Conservation (phyloP, 495 filamentous ascomycete species). For the Podospora didyma region DNA sequence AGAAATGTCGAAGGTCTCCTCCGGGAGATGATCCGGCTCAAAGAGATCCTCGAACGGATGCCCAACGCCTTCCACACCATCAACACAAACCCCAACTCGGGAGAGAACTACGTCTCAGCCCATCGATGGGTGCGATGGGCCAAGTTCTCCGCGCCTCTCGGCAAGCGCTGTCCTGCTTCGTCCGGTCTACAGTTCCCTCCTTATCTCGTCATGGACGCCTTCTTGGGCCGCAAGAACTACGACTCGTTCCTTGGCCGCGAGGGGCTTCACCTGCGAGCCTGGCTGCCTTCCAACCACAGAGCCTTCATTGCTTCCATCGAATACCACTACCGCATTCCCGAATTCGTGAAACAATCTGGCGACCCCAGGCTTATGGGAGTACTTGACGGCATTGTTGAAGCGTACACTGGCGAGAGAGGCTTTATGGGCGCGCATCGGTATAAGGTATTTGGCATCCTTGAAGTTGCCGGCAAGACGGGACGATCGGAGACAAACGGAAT, state of each 20-base stretch:
- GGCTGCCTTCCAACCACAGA: slow-evolving; percentile 45
- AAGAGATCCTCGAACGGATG: slow-evolving; percentile 49
- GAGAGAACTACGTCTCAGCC: slow-evolving; percentile 41
- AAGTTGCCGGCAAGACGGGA: slow-evolving; percentile 48
- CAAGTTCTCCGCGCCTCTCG: slow-evolving; percentile 46
- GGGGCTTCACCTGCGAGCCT: slow-evolving; percentile 45
- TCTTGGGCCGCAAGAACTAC: slow-evolving; percentile 46
- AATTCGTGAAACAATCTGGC: slow-evolving; percentile 43
- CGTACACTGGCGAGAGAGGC: slow-evolving; percentile 46
- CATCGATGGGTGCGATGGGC: slow-evolving; percentile 43
- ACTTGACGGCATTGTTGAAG: slow-evolving; percentile 46
- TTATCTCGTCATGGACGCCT: slow-evolving; percentile 51
- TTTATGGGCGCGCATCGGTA: slow-evolving; percentile 53
- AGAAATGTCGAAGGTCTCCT: slow-evolving; percentile 44
- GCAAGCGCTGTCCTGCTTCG: slow-evolving; percentile 48
- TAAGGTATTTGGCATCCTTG: slow-evolving; percentile 51
- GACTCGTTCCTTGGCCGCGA: slow-evolving; percentile 46
- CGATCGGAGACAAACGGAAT: slow-evolving; percentile 48
- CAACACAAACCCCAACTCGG: slow-evolving; percentile 46
- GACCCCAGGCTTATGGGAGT: slow-evolving; percentile 44
- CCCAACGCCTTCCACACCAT: slow-evolving; percentile 50
- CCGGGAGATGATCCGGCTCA: slow-evolving; percentile 42
- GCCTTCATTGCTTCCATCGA: slow-evolving; percentile 52
- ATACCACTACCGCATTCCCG: slow-evolving; percentile 45
- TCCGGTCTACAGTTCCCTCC: slow-evolving; percentile 47